Conservation (phyloP, 192 early-diverging fungal species). For the Mortierella antarctica region DNA sequence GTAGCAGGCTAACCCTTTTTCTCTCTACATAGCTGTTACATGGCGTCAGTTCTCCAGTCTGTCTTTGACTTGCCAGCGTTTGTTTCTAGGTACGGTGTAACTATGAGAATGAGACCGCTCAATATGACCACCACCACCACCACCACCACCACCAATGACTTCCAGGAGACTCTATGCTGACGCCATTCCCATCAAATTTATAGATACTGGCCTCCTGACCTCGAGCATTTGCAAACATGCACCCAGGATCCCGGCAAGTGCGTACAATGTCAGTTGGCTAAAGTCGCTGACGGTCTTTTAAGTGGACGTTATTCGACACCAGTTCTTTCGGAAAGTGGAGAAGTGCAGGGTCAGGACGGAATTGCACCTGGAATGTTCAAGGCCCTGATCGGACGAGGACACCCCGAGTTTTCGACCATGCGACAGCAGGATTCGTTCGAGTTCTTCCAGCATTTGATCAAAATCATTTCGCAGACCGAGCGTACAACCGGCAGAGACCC, state of each 20-base stretch:
- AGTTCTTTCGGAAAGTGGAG: constrained; percentile 55
- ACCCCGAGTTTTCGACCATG: constrained; percentile 97
- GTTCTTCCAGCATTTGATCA: constrained; percentile 85
- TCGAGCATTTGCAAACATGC: constrained; percentile 65
- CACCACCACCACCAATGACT: background rate
- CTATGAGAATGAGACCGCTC: background rate
- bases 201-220: constrained; percentile 49
- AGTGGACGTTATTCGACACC: constrained; percentile 86
- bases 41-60: constrained; percentile 95
- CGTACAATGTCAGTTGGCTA: constrained; percentile 91
- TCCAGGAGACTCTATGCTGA: background rate
- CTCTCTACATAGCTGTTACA: constrained; percentile 83
- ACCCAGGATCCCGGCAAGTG: constrained; percentile 74
- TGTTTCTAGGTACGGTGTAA: constrained; percentile 69
- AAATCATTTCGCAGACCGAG: constrained; percentile 83
- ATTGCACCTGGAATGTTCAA: constrained; percentile 95
- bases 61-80: constrained; percentile 83
- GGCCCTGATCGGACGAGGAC: constrained; percentile 83
- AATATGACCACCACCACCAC: background rate
- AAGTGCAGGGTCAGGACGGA: constrained; percentile 74
- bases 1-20: background rate
- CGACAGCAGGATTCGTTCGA: constrained; percentile 97
- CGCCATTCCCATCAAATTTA: background rate
- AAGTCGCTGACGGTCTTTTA: constrained; percentile 90
- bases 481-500: constrained; percentile 75